Conservation (phyloP, 2,329 filamentous ascomycete genomes). For the Colletotrichum sp. region DNA sequence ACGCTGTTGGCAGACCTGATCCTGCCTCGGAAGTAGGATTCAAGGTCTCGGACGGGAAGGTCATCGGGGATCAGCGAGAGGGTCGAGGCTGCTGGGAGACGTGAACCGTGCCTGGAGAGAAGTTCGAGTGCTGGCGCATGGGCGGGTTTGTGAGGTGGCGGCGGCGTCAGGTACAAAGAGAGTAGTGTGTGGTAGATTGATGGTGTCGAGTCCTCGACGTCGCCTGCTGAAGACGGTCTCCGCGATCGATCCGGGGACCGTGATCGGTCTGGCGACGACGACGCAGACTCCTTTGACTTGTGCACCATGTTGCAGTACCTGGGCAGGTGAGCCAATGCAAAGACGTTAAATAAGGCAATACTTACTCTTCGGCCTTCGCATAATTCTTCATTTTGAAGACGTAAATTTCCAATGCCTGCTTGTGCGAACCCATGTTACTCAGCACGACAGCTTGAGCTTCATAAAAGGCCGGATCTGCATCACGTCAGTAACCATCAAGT, state of each 20-base stretch:
- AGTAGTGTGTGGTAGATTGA: conserved; percentile 94
- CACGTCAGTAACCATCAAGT: conserved; percentile 17
- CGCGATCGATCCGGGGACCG: conserved; percentile 25
- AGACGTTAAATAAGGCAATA: conserved; percentile 18
- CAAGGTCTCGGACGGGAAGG: conserved; percentile 79
- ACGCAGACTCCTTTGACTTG: conserved; percentile 56
- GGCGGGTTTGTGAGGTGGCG: conserved; percentile 72
- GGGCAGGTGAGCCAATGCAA: conserved; percentile 21
- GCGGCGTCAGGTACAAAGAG: conserved; percentile 85
- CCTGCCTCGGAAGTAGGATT: conserved; percentile 89
- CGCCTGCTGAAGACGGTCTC: conserved; percentile 33
- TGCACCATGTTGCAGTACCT: conserved; percentile 92
- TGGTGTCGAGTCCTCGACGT: conserved; percentile 58
- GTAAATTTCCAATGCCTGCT: conserved; percentile 95
- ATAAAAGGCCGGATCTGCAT: conserved; percentile 79
- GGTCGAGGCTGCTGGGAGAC: conserved; percentile 86
- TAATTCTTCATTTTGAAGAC: conserved; percentile 93
- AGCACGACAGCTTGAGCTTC: conserved; percentile 90
- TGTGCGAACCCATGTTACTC: conserved; percentile 94
- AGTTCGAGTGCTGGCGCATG: conserved; percentile 83
- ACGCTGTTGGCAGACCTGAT: conserved; percentile 86
- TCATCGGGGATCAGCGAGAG: conserved; percentile 83
- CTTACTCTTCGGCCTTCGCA: conserved; percentile 89
- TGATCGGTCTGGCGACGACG: conserved; percentile 32
- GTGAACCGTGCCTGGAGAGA: conserved; percentile 90